Evolutionary conservation across 2,329 filamentous ascomycete species (phyloP).

Genomic region (Ceratocystiopsis minuta): DNA sequence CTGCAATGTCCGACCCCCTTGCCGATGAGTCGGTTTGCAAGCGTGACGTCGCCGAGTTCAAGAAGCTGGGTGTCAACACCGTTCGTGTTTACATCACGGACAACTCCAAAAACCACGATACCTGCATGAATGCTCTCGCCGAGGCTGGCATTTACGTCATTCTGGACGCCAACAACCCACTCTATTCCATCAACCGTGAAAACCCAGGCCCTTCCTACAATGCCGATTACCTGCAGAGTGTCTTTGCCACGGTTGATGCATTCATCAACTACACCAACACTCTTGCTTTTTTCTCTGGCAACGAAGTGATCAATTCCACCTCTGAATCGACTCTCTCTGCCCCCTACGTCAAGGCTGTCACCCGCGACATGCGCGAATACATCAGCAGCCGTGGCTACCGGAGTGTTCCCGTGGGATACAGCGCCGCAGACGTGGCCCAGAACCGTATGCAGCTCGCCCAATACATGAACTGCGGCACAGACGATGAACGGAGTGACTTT

Average conservation of each 20-base stretch:
- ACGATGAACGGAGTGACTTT: conserved; percentile 73
- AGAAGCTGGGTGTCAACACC: conserved; percentile 75
- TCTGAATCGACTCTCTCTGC: conserved; percentile 45
- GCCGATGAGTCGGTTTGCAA: conserved; percentile 52
- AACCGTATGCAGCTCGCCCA: conserved; percentile 75
- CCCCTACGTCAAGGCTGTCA: conserved; percentile 62
- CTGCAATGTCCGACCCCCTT: conserved; percentile 50
- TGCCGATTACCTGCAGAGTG: conserved; percentile 59
- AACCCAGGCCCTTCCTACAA: conserved; percentile 69
- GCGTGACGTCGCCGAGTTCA: conserved; percentile 67
- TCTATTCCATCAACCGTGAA: conserved; percentile 71
- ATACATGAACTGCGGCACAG: conserved; percentile 86
- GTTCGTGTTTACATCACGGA: conserved; percentile 86
- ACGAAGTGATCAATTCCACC: conserved; percentile 59
- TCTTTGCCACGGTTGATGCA: conserved; percentile 77
- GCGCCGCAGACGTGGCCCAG: conserved; percentile 60
- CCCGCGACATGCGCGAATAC: conserved; percentile 59
- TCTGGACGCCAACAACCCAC: conserved; percentile 76
- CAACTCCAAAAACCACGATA: conserved; percentile 64
- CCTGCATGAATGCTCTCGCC: conserved; percentile 66
- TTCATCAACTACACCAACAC: conserved; percentile 76
- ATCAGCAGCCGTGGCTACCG: conserved; percentile 44
- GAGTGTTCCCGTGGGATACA: conserved; percentile 57
- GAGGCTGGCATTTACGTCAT: conserved; percentile 85
- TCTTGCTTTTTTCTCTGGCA: conserved; percentile 68